These are phyloP conservation scores for Megacollybia marginata DNA, from an alignment of 768 basidiomycete species.

Conservation along the genomic window DNA sequence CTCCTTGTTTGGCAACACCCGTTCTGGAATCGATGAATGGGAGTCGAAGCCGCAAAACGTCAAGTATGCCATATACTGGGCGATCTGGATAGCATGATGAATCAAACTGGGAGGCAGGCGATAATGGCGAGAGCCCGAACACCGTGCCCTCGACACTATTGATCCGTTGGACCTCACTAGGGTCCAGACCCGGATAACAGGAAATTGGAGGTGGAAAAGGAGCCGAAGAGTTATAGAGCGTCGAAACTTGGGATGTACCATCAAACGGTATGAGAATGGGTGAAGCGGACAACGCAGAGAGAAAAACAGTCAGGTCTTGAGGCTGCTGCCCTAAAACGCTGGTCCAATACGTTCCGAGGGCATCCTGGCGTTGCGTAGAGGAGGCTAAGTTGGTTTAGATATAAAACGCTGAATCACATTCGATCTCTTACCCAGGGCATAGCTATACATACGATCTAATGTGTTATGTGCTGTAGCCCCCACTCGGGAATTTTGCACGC, in stretches of 20 bases:
- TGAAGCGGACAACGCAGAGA: slow-evolving; percentile 35
- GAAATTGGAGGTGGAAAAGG: slow-evolving; percentile 53
- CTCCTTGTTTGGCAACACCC: slow-evolving; percentile 42
- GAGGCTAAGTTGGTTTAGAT: slow-evolving; percentile 34
- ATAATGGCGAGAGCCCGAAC: slow-evolving; percentile 37
- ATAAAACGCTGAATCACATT: background rate
- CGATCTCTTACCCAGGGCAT: slow-evolving; percentile 42
- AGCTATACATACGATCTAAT: slow-evolving; percentile 54
- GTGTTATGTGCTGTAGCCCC: slow-evolving; percentile 26
- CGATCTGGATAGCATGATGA: slow-evolving; percentile 45
- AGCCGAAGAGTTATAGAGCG: slow-evolving; percentile 30
- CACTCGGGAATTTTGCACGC: slow-evolving; percentile 37
- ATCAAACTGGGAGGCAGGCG: slow-evolving; percentile 31
- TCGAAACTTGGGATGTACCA: slow-evolving; percentile 30
- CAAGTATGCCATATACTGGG: slow-evolving; percentile 58
- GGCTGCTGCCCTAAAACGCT: slow-evolving; percentile 38
- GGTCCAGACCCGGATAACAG: slow-evolving; percentile 49
- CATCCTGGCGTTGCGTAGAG: slow-evolving; percentile 40
- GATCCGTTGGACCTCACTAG: slow-evolving; percentile 31
- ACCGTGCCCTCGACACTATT: slow-evolving; percentile 41
- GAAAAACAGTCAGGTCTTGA: slow-evolving; percentile 37
- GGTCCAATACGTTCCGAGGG: slow-evolving; percentile 49
- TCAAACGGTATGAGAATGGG: slow-evolving; percentile 55
- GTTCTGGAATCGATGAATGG: slow-evolving; percentile 43
- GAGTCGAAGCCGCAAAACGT: slow-evolving; percentile 48